A percentile compares a stretch with the other conserved stretches of the same genome.
phyloP scores from a whole-genome alignment of 192 early-diverging fungal species.

The Umbelopsis vinacea region DNA sequence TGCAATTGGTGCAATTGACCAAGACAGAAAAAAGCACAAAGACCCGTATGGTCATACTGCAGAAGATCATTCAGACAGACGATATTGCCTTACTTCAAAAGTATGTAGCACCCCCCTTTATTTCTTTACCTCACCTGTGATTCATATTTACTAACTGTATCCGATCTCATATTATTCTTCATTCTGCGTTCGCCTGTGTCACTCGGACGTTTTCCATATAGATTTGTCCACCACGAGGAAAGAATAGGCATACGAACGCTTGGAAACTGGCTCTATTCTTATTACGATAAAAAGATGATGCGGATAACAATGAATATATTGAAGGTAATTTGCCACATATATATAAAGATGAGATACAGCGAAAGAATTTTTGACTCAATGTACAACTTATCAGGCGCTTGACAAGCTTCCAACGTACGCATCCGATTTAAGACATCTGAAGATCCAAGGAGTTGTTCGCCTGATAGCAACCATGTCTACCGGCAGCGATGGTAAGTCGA shows the following conservation, averaged over 20 bases:
- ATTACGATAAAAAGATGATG: slow-evolving; percentile 11
- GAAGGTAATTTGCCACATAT: background rate
- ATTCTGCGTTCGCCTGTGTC: no score
- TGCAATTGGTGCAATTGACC: slow-evolving; percentile 15
- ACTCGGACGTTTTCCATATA: background rate
- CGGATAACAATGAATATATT: slow-evolving; percentile 8
- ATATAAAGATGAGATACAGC: background rate
- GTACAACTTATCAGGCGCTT: background rate
- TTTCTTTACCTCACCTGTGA: no score
- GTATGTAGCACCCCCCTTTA: background rate
- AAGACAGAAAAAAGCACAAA: slow-evolving; percentile 16
- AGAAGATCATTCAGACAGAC: slow-evolving; percentile 11
- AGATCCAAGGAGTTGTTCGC: slow-evolving; percentile 17
- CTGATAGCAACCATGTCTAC: slow-evolving; percentile 13
- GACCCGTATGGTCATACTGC: background rate
- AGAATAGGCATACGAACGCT: slow-evolving; percentile 7
- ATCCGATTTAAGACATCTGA: background rate
- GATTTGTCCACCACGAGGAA: slow-evolving; percentile 15
- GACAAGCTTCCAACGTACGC: slow-evolving; percentile 6
- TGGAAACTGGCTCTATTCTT: slow-evolving; percentile 17
- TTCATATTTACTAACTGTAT: no score
- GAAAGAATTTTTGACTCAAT: background rate
- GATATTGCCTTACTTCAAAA: slow-evolving; percentile 13
- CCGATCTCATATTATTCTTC: no score
- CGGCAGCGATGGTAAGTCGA: background rate